These are phyloP conservation scores for Rhizopus arrhizus DNA, from an alignment of 371 early-diverging fungal genomes.

Conservation along the genomic window DNA sequence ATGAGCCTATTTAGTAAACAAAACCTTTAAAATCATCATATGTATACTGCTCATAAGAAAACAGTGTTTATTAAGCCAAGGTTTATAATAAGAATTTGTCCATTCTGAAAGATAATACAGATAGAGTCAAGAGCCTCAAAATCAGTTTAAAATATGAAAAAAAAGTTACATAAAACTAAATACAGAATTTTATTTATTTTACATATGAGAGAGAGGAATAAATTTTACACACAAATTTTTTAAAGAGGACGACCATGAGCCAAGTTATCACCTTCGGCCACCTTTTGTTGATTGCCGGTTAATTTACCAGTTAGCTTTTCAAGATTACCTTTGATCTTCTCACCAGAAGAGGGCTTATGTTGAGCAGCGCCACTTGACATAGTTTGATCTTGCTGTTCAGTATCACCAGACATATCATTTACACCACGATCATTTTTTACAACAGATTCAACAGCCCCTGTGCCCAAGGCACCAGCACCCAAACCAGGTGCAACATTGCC, in stretches of 20 bases:
- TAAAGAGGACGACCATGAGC: conserved; percentile 21
- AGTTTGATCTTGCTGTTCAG: not conserved
- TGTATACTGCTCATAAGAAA: too few relatives aligned
- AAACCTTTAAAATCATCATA: too few relatives aligned
- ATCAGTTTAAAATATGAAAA: too few relatives aligned
- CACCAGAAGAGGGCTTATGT: conserved; percentile 16
- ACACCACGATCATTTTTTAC: not conserved
- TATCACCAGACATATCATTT: not conserved
- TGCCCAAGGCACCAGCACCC: conserved; percentile 5
- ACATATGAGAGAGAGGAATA: not conserved
- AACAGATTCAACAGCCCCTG: not conserved
- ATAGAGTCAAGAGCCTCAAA: too few relatives aligned
- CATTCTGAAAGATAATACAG: too few relatives aligned
- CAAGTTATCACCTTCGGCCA: conserved; percentile 24
- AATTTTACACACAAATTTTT: too few relatives aligned
- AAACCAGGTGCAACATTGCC: not conserved
- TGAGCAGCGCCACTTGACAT: not conserved
- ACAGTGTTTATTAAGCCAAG: too few relatives aligned
- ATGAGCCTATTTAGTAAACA: too few relatives aligned
- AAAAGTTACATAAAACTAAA: too few relatives aligned
- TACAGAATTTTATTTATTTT: too few relatives aligned
- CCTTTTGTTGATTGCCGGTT: conserved; percentile 30
- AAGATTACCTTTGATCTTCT: conserved; percentile 34
- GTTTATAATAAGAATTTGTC: too few relatives aligned
- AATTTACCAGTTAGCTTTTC: conserved; percentile 37